phyloP scores from a whole-genome alignment of 495 filamentous ascomycete genomes.

The Lasiosphaeriaceae sp. region DNA sequence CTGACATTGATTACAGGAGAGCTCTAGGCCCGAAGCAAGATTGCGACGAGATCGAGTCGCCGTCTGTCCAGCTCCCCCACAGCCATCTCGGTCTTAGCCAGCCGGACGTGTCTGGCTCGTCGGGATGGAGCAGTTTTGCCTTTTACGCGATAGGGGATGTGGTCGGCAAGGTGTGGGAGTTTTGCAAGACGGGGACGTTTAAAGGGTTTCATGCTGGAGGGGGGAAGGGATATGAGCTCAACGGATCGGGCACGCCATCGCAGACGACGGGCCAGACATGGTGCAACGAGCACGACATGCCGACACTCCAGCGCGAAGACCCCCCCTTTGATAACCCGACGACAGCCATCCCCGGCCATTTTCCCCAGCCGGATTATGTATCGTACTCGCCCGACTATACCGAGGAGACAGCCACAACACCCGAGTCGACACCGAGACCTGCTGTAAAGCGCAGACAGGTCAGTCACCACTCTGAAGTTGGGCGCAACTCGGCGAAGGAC shows the following conservation, averaged over 20 bases:
- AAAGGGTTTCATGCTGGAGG: conserved; percentile 82
- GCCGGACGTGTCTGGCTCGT: conserved; percentile 1
- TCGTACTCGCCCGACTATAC: conserved; percentile 22
- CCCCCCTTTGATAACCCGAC: not conserved
- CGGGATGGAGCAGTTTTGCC: conserved; percentile 45
- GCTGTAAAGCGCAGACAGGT: conserved; percentile 52
- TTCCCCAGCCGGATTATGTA: conserved; percentile 16
- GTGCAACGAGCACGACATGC: conserved; percentile 27
- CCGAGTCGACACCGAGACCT: conserved; percentile 41
- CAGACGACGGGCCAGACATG: conserved; percentile 20
- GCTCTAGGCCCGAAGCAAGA: conserved; percentile 36
- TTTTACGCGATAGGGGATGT: conserved; percentile 48
- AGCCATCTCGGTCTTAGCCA: not conserved
- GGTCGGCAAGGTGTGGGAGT: conserved; percentile 76
- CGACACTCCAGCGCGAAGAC: conserved; percentile 21
- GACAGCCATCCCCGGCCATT: conserved; percentile 6
- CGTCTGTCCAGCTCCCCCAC: conserved; percentile 8
- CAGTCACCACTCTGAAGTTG: conserved; percentile 15
- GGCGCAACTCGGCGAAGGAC: too few relatives aligned
- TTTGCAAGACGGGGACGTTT: conserved; percentile 71
- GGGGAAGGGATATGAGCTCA: conserved; percentile 60
- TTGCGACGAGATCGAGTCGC: conserved; percentile 24
- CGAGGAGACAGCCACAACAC: conserved; percentile 27
- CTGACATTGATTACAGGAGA: conserved; percentile 51
- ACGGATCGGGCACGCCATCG: conserved; percentile 19